A percentile compares a stretch with the other conserved stretches of the same genome.
These are phyloP conservation scores for Ophiorrhiza pumila DNA, from an alignment of 257 asterid species.

Conservation along the genomic window DNA sequence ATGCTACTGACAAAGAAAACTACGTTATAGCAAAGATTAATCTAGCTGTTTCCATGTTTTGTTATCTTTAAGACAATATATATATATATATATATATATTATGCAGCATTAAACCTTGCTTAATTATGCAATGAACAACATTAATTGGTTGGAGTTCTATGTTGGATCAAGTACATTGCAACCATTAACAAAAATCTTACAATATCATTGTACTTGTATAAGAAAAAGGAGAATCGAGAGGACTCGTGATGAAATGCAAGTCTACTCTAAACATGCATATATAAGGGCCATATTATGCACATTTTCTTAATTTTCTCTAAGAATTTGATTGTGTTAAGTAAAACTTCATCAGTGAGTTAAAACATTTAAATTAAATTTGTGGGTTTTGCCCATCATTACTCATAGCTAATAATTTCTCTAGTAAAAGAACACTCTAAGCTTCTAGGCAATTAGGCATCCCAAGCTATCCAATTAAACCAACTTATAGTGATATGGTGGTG, in stretches of 20 bases:
- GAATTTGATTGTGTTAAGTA: not conserved
- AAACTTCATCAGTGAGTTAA: not conserved
- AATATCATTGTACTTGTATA: not conserved
- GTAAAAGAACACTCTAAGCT: not conserved
- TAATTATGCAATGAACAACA: no score
- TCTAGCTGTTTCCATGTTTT: no score
- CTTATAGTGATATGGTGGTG: conserved; percentile 13
- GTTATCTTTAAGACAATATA: no score
- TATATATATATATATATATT: no score
- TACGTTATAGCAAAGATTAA: not conserved
- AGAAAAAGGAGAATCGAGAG: not conserved
- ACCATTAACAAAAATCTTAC: not conserved
- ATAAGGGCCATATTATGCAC: not conserved
- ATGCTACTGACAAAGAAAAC: conserved; percentile 30
- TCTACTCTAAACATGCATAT: not conserved
- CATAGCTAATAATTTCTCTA: not conserved
- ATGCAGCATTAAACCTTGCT: no score
- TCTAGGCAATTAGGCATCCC: not conserved
- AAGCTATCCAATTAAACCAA: conserved; percentile 6
- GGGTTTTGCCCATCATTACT: not conserved
- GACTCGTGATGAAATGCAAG: conserved; percentile 7
- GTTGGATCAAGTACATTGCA: conserved; percentile 3
- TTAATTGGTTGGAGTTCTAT: conserved; percentile 9
- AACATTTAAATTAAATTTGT: not conserved
- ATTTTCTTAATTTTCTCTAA: not conserved